phyloP scores from a whole-genome alignment of 257 asterid genomes.

The Solanum infundibuliforme region DNA sequence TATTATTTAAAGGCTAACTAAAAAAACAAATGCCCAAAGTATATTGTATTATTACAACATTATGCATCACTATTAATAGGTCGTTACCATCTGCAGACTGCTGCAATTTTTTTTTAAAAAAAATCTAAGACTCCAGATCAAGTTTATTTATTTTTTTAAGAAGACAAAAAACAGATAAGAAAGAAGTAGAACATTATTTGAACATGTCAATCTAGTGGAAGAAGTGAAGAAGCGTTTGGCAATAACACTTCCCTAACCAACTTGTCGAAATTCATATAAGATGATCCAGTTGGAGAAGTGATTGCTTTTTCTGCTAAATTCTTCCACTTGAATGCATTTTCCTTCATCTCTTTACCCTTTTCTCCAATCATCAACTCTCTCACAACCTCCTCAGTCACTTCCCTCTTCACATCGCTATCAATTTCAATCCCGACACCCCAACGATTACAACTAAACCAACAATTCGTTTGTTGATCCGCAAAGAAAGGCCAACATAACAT shows the following conservation, averaged over 20 bases:
- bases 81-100: too few species aligned
- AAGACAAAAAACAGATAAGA: not conserved
- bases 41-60: not conserved
- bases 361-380: constrained; percentile 11
- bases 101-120: too few species aligned
- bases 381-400: constrained; percentile 11
- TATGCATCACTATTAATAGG: too few species aligned
- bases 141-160: not conserved
- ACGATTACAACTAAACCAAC: constrained; percentile 10
- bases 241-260: not conserved
- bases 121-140: not conserved
- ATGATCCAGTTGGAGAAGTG: not conserved
- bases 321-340: constrained; percentile 11
- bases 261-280: constrained; percentile 9
- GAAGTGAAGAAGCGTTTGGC: not conserved
- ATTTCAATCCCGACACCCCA: constrained; percentile 18
- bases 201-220: not conserved
- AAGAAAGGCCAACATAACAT: constrained; percentile 16
- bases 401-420: constrained; percentile 7
- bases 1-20: too few species aligned
- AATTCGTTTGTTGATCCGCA: constrained; percentile 13
- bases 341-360: constrained; percentile 5
- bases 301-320: constrained; percentile 4
- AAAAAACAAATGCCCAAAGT: not conserved
- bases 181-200: not conserved